Conservation (phyloP, 306 rosid genomes). For the Prunus mira region DNA sequence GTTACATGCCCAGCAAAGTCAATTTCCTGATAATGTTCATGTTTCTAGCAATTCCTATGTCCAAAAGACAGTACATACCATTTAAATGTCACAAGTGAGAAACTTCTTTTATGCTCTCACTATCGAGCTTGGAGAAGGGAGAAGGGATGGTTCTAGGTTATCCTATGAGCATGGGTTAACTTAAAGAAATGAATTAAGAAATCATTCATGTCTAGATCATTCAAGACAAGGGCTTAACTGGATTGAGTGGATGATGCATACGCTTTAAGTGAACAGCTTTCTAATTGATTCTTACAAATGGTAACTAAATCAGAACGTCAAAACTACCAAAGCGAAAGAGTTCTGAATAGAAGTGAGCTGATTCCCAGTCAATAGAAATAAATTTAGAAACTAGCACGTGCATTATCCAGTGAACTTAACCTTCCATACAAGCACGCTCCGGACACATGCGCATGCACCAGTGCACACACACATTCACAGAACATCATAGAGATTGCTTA, state of each 20-base stretch:
- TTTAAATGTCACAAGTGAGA: neutral
- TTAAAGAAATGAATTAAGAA: neutral
- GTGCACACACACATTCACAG: neutral
- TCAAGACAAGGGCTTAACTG: neutral
- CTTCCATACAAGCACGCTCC: neutral
- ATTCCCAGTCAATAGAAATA: neutral
- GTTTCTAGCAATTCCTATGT: neutral
- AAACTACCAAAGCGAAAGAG: neutral
- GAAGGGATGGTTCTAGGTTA: no score
- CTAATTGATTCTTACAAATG: neutral
- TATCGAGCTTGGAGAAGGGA: no score
- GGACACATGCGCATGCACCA: neutral
- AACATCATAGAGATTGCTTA: neutral
- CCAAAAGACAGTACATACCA: neutral
- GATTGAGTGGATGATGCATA: neutral
- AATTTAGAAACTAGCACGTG: neutral
- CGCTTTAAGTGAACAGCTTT: neutral
- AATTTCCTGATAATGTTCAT: neutral
- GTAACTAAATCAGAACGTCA: neutral
- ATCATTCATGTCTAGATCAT: neutral
- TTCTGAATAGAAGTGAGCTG: neutral
- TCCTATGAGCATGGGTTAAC: neutral
- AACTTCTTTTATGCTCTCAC: neutral
- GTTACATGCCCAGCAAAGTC: neutral
- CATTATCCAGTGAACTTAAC: neutral